These are phyloP conservation scores for Ophiostoma himal-ulmi DNA, from an alignment of 2,329 filamentous ascomycete species.

Conservation along the genomic window DNA sequence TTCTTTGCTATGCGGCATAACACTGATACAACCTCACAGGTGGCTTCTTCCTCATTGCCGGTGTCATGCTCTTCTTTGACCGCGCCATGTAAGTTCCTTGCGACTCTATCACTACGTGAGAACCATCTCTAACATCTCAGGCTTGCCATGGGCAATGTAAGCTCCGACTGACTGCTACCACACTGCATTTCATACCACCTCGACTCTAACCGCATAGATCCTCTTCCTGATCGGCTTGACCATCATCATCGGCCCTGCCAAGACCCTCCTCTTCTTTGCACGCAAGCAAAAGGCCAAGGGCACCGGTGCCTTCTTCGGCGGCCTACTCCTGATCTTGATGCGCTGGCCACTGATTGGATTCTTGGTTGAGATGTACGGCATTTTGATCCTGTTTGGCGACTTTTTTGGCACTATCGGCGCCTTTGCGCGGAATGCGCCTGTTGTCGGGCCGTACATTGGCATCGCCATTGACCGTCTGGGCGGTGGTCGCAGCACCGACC, in stretches of 20 bases:
- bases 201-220: slow-evolving; percentile 52
- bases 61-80: slow-evolving; percentile 96
- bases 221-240: slow-evolving; percentile 96
- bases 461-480: slow-evolving; percentile 64
- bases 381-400: slow-evolving; percentile 89
- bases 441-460: slow-evolving; percentile 82
- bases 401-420: slow-evolving; percentile 88
- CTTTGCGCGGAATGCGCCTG: slow-evolving; percentile 76
- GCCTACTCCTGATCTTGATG: slow-evolving; percentile 78
- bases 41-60: slow-evolving; percentile 89
- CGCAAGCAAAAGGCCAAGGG: slow-evolving; percentile 88
- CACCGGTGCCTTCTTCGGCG: slow-evolving; percentile 78
- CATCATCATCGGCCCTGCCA: slow-evolving; percentile 87
- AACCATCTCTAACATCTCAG: slow-evolving; percentile 38
- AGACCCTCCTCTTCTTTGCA: slow-evolving; percentile 91
- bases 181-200: not conserved
- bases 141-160: slow-evolving; percentile 95
- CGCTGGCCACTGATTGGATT: slow-evolving; percentile 92
- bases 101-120: not conserved
- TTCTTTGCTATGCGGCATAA: not conserved
- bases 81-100: slow-evolving; percentile 68
- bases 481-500: slow-evolving; percentile 63
- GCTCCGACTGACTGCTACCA: slow-evolving; percentile 24
- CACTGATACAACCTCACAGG: slow-evolving; percentile 45
- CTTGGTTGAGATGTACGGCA: slow-evolving; percentile 83